These are phyloP conservation scores for Pecoramyces ruminantium DNA, from an alignment of 192 early-diverging fungal genomes.

Conservation along the genomic window DNA sequence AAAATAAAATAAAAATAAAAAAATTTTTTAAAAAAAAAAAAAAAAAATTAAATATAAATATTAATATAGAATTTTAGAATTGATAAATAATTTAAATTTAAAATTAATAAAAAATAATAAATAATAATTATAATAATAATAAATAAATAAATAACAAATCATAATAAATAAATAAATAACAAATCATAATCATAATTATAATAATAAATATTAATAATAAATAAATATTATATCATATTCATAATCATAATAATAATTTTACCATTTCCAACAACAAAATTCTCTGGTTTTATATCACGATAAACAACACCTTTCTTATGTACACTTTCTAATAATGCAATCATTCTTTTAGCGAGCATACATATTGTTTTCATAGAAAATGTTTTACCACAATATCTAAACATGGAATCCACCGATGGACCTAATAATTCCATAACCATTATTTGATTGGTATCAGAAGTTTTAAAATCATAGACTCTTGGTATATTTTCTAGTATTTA, in stretches of 20 bases:
- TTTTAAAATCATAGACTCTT: background rate
- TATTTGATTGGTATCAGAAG: background rate
- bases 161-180: no score
- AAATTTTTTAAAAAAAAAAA: no score
- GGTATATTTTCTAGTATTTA: background rate
- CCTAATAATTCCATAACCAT: background rate
- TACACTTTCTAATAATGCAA: background rate
- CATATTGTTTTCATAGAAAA: background rate
- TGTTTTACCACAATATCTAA: background rate
- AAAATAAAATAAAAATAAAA: no score
- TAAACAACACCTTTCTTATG: background rate
- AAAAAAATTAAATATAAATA: no score
- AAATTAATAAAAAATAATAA: no score
- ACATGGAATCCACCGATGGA: background rate
- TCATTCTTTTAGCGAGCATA: background rate
- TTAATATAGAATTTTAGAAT: no score
- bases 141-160: no score
- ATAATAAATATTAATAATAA: no score
- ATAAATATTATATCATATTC: no score
- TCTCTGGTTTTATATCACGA: background rate
- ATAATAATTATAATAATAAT: no score
- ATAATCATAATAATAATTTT: background rate
- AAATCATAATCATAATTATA: no score
- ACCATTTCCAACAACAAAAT: background rate
- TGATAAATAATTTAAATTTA: no score